phyloP scores from a whole-genome alignment of 225 moss, liverwort and hornwort genomes.

The Bryum argenteum region DNA sequence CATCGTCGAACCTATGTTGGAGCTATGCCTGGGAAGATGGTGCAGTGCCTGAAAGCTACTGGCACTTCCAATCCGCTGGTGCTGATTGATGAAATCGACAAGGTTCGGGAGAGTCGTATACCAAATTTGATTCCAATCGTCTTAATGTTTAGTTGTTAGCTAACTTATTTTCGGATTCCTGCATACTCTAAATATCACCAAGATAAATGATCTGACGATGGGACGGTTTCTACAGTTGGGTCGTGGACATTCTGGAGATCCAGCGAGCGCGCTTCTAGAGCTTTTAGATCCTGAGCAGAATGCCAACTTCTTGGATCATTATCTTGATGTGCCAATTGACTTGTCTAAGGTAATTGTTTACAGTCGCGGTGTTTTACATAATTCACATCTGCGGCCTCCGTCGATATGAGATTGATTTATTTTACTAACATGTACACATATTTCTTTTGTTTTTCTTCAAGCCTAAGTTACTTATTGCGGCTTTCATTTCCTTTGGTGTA shows the following conservation, averaged over 20 bases:
- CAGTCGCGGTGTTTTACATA: slow-evolving; percentile 51
- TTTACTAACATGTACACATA: not conserved
- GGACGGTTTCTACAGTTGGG: slow-evolving; percentile 57
- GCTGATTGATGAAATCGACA: slow-evolving; percentile 96
- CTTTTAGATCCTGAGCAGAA: slow-evolving; percentile 98
- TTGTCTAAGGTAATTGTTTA: slow-evolving; percentile 83
- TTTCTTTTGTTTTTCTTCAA: slow-evolving; percentile 41
- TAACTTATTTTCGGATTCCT: slow-evolving; percentile 6
- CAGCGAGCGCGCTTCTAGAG: slow-evolving; percentile 96
- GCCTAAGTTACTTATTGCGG: slow-evolving; percentile 42
- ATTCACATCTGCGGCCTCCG: slow-evolving; percentile 24
- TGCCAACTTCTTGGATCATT: slow-evolving; percentile 92
- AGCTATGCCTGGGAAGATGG: slow-evolving; percentile 99
- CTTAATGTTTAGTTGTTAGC: slow-evolving; percentile 14
- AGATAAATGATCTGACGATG: not conserved
- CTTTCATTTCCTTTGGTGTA: slow-evolving; percentile 26
- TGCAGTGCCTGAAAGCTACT: slow-evolving; percentile 92
- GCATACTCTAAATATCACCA: not conserved
- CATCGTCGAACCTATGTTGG: slow-evolving; percentile 98
- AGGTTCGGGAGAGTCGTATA: slow-evolving; percentile 50
- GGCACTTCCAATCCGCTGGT: slow-evolving; percentile 94
- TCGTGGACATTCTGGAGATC: slow-evolving; percentile 95
- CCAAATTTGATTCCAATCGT: slow-evolving; percentile 1
- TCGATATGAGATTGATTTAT: slow-evolving; percentile 8
- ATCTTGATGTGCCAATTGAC: slow-evolving; percentile 96